Evolutionary conservation across 2,329 filamentous ascomycete species (phyloP).

Genomic region (Fusarium anguioides): DNA sequence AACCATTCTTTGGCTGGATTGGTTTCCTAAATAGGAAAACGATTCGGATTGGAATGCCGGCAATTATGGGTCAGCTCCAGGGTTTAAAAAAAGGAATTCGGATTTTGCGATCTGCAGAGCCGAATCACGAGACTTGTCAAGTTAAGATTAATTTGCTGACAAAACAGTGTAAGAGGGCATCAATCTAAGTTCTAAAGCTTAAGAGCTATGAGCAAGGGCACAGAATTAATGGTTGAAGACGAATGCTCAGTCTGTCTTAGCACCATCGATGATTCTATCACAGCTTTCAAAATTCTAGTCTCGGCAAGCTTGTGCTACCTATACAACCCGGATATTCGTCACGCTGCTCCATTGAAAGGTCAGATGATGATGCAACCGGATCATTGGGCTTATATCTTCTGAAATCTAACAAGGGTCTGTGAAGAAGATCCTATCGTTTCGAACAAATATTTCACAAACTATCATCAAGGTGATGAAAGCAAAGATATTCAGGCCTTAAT

Average conservation of each 20-base stretch:
- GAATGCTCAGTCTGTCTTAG: not conserved
- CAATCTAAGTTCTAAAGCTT: not conserved
- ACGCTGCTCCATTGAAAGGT: not conserved
- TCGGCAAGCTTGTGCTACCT: not conserved
- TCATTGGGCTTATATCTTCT: not conserved
- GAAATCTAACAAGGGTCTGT: not conserved
- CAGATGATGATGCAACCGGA: conserved; percentile 7
- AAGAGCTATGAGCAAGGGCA: not conserved
- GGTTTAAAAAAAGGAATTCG: not conserved
- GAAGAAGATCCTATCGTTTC: not conserved
- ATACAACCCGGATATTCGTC: not conserved
- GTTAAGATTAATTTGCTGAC: not conserved
- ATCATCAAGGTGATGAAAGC: not conserved
- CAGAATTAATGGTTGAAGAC: not conserved
- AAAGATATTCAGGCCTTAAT: conserved; percentile 6
- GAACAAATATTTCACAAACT: not conserved
- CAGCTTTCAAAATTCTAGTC: not conserved
- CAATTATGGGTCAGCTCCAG: not conserved
- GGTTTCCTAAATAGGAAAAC: conserved; percentile 39
- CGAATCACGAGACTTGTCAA: not conserved
- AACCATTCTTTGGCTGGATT: not conserved
- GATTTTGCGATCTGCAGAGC: not conserved
- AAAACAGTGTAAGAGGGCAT: not conserved
- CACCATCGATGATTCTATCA: not conserved
- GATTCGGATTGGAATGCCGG: not conserved